Percentiles rank a stretch among this genome's conserved stretches.
Conservation (phyloP, 495 filamentous ascomycete species). For the Lepidopterella palustris region DNA sequence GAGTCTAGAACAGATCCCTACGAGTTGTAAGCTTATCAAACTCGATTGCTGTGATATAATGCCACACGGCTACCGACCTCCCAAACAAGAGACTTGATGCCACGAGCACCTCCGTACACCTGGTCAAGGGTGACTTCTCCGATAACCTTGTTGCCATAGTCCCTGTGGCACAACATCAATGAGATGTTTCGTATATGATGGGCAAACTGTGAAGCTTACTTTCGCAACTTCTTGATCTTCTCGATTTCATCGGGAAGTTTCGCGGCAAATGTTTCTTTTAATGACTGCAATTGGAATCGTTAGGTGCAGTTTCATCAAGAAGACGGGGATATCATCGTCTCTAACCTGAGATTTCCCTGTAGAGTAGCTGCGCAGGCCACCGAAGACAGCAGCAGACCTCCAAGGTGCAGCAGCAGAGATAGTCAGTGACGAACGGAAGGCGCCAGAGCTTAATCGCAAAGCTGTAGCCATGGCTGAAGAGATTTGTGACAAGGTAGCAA, state of each 20-base stretch:
- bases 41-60: background rate
- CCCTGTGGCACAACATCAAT: slow-evolving; percentile 48
- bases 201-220: slow-evolving; percentile 52
- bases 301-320: slow-evolving; percentile 9
- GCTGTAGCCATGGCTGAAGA: slow-evolving; percentile 65
- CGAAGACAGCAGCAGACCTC: slow-evolving; percentile 59
- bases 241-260: slow-evolving; percentile 92
- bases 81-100: slow-evolving; percentile 97
- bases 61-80: slow-evolving; percentile 51
- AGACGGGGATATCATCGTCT: background rate
- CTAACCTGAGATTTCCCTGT: slow-evolving; percentile 77
- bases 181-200: slow-evolving; percentile 10
- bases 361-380: slow-evolving; percentile 81
- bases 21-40: slow-evolving; percentile 24
- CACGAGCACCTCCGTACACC: slow-evolving; percentile 97
- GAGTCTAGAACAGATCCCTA: slow-evolving; percentile 93
- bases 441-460: slow-evolving; percentile 66
- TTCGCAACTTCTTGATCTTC: slow-evolving; percentile 95
- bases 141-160: slow-evolving; percentile 87
- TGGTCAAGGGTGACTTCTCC: slow-evolving; percentile 99
- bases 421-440: slow-evolving; percentile 64
- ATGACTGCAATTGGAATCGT: slow-evolving; percentile 53
- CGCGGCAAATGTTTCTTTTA: slow-evolving; percentile 98
- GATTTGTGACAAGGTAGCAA: slow-evolving; percentile 22
- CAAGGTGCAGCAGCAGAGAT: slow-evolving; percentile 50